Conservation (phyloP, 2,329 filamentous ascomycete species). For the Penicillium sclerotiorum region DNA sequence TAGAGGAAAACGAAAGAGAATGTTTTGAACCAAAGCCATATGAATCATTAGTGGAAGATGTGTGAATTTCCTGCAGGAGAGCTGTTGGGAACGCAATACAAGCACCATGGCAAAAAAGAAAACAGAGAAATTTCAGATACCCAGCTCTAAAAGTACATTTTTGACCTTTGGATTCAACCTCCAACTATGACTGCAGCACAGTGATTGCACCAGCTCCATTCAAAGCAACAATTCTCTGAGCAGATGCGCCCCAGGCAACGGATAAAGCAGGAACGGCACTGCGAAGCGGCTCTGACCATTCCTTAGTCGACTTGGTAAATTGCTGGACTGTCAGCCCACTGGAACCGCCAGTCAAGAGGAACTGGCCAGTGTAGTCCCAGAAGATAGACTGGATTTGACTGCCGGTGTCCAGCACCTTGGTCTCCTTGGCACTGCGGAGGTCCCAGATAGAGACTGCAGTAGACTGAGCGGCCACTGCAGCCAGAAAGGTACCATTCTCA, state of each 20-base stretch:
- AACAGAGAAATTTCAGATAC: constrained; percentile 11
- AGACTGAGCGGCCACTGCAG: constrained; percentile 75
- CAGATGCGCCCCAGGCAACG: constrained; percentile 76
- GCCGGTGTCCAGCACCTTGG: constrained; percentile 85
- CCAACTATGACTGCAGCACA: constrained; percentile 58
- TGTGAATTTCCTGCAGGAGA: constrained; percentile 18
- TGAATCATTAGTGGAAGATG: background rate
- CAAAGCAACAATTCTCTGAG: constrained; percentile 73
- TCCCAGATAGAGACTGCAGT: constrained; percentile 86
- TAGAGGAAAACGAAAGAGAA: too few species aligned
- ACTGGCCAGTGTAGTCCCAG: constrained; percentile 97
- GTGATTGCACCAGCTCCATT: constrained; percentile 75
- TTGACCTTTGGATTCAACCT: too few species aligned
- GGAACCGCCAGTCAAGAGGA: constrained; percentile 77
- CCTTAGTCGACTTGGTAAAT: constrained; percentile 83
- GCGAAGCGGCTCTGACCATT: constrained; percentile 83
- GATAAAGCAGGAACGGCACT: constrained; percentile 73
- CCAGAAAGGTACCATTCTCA: constrained; percentile 96
- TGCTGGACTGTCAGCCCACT: constrained; percentile 85
- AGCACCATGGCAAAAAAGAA: constrained; percentile 18
- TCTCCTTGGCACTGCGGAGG: constrained; percentile 78
- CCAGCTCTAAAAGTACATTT: constrained; percentile 30
- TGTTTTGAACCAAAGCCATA: too few species aligned
- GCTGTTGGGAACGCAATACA: constrained; percentile 19
- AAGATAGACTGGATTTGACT: constrained; percentile 72